A percentile compares a stretch with the other conserved stretches of the same genome.
Evolutionary conservation across 2,329 filamentous ascomycete genomes (phyloP).

Genomic region (Penicillium frequentans): DNA sequence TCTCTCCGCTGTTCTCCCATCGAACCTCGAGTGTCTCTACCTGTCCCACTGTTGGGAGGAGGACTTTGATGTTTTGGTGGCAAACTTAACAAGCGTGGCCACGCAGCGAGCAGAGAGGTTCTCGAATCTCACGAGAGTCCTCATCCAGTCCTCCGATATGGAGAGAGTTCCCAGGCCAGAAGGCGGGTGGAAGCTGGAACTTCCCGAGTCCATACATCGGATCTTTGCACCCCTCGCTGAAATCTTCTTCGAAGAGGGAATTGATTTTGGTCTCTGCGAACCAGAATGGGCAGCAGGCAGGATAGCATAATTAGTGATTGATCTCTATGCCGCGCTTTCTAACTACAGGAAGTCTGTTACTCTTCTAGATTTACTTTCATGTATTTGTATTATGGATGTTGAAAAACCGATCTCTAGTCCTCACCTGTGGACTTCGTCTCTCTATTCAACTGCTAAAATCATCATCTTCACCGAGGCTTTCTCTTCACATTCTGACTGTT

Average conservation of each 20-base stretch:
- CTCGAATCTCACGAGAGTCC: background rate
- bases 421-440: no score
- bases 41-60: background rate
- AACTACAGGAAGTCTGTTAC: no score
- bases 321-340: background rate
- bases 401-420: no score
- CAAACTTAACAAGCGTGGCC: background rate
- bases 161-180: background rate
- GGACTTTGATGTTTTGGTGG: background rate
- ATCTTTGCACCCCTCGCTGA: background rate
- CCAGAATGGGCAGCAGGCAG: background rate
- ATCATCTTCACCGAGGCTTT: no score
- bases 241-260: background rate
- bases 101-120: background rate
- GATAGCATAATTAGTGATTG: background rate
- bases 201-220: background rate
- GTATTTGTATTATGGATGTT: no score
- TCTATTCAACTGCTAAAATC: no score
- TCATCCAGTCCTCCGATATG: background rate
- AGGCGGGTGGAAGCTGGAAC: background rate
- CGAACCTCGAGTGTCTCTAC: constrained; percentile 1
- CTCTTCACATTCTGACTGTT: no score
- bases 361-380: no score
- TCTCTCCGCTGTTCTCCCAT: background rate
- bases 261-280: background rate